These are phyloP conservation scores for Aspergillus heteromorphus DNA, from an alignment of 495 filamentous ascomycete species.

Conservation along the genomic window DNA sequence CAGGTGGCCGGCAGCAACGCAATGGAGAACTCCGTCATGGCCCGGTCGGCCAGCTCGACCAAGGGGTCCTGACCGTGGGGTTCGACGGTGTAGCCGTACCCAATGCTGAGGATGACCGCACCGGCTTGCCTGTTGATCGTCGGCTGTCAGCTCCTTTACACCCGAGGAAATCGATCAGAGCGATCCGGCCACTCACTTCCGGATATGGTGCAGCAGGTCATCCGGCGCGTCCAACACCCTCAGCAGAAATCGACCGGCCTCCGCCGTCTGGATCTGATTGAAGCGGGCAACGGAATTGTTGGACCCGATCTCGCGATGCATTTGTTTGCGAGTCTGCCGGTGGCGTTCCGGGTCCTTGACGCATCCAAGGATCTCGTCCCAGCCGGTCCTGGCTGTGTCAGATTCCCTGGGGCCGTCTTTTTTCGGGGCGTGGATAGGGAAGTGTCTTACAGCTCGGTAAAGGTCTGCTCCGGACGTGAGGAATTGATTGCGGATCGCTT, in stretches of 20 bases:
- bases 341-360: conserved; percentile 30
- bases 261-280: conserved; percentile 30
- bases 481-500: conserved; percentile 39
- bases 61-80: conserved; percentile 35
- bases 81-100: conserved; percentile 46
- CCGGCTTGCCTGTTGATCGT: conserved; percentile 29
- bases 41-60: conserved; percentile 30
- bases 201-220: conserved; percentile 29
- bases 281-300: conserved; percentile 29
- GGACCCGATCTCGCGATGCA: conserved; percentile 22
- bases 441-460: conserved; percentile 28
- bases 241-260: conserved; percentile 37
- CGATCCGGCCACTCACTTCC: conserved; percentile 20
- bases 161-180: conserved; percentile 8
- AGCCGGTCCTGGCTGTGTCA: conserved; percentile 18
- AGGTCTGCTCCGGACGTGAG: conserved; percentile 30
- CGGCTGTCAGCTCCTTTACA: conserved; percentile 16
- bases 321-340: conserved; percentile 32
- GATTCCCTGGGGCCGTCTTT: background rate
- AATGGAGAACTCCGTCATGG: conserved; percentile 35
- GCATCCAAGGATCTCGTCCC: conserved; percentile 29
- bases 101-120: conserved; percentile 41
- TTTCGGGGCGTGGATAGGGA: background rate
- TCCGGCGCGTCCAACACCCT: conserved; percentile 32
- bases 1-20: conserved; percentile 39